Conservation (phyloP, 768 basidiomycete genomes). For the Naganishia vishniacii region DNA sequence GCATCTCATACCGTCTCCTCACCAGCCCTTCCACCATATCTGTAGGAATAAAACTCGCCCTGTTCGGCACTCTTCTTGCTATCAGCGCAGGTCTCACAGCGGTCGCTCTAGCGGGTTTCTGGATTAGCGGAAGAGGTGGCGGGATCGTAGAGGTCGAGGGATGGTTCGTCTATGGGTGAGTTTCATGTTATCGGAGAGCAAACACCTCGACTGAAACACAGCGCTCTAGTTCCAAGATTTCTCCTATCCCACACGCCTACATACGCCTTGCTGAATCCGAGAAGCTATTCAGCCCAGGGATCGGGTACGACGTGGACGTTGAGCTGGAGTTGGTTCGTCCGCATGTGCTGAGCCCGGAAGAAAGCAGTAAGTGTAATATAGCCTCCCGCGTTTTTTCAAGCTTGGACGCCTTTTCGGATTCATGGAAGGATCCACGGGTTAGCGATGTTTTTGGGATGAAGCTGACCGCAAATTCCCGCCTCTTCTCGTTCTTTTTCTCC, state of each 20-base stretch:
- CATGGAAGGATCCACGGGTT: background rate
- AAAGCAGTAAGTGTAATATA: conserved; percentile 16
- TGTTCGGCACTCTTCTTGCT: conserved; percentile 34
- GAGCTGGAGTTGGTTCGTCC: conserved; percentile 47
- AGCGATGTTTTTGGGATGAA: background rate
- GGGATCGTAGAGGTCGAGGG: conserved; percentile 43
- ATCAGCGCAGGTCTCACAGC: conserved; percentile 40
- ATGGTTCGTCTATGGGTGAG: conserved; percentile 45
- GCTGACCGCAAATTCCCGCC: background rate
- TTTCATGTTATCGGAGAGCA: conserved; percentile 10
- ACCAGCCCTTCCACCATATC: conserved; percentile 43
- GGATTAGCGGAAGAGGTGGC: conserved; percentile 42
- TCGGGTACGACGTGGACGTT: conserved; percentile 46
- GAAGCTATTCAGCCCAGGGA: conserved; percentile 38
- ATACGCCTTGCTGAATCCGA: conserved; percentile 31
- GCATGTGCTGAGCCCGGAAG: background rate
- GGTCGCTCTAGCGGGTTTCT: conserved; percentile 42
- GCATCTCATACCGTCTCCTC: conserved; percentile 33
- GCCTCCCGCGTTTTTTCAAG: background rate
- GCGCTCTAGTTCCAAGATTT: conserved; percentile 35
- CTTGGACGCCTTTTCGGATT: background rate
- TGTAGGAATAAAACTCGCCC: conserved; percentile 35
- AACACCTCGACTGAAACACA: too few species aligned
- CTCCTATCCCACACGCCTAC: conserved; percentile 39
- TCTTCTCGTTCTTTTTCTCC: background rate